Base-by-base conservation (phyloP, 495 filamentous ascomycete genomes). In the Tirmania nivea region DNA sequence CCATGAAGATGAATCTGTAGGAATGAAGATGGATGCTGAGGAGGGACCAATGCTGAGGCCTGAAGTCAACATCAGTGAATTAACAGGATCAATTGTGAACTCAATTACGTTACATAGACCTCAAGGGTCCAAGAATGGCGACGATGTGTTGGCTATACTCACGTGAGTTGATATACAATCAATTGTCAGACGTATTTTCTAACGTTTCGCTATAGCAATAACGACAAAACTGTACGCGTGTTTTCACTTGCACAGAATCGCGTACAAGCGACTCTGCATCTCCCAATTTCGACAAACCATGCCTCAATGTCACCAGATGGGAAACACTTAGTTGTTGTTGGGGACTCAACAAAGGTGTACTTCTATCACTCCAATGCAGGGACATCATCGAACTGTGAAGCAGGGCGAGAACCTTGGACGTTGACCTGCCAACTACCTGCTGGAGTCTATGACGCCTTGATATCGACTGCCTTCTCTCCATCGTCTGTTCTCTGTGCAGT, bases 261-360 rank as follows among this genome's bases (percentile, higher is more conserved):
- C 53, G 70, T 82, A 52, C 66, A 88, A 39, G 75, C 81, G 37
- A 73, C 78, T 50, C 66, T 94, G 19, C 70, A 76, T 7, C 83
- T 88, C 55, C 78, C 81, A 39, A 78, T 82, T 57, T 78, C 75
- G 53, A 89, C 94, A 69, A 97, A 97, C 65, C 87, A 90, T 65
- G 84, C 87, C 6, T 78, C 86, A 17, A 79, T 97, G 47, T 94
- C 88, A 31, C 90, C 90, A 0, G 83, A 95, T 59, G 88, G 86
- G 0, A 73, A 71, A 42, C 66, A 92, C 16, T 74, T 96, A 6
- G 71, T 87, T 3, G 84, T 86, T 10, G 81, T 96, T 39, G 84
- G 88, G 20, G 92, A 97, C 59, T 78, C 84, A 60, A 78, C 81
- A 3, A 79, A 73, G 55, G 80, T 84, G 2, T 94, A 90, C 64